These are phyloP conservation scores for Eucalyptus rudis DNA, from an alignment of 345 rosid species.

Conservation along the genomic window DNA sequence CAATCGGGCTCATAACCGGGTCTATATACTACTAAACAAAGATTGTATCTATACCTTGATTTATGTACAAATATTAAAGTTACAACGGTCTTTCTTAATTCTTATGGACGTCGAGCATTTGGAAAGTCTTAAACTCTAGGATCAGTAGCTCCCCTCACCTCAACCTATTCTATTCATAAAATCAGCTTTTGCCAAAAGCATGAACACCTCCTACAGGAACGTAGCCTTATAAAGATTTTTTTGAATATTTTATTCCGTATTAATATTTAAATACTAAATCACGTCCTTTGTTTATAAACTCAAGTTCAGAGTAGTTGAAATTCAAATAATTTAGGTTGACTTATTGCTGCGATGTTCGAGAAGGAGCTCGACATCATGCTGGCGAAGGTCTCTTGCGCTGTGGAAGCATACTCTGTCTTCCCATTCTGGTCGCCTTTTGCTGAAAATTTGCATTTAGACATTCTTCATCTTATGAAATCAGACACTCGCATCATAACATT, in stretches of 20 bases:
- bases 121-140: neutral
- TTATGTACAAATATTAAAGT: neutral
- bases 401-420: neutral
- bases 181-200: neutral
- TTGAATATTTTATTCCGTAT: too few relatives aligned
- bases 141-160: neutral
- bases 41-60: neutral
- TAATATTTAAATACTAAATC: neutral
- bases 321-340: neutral
- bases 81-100: neutral
- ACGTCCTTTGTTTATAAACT: too few relatives aligned
- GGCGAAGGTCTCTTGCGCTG: neutral
- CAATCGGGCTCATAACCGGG: neutral
- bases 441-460: neutral
- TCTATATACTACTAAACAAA: neutral
- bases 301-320: neutral
- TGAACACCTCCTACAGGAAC: neutral
- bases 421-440: neutral
- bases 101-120: neutral
- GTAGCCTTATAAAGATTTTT: neutral
- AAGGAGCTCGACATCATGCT: too few relatives aligned
- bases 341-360: too few relatives aligned
- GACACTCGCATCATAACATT: neutral
- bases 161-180: neutral
- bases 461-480: neutral